phyloP scores from a whole-genome alignment of 495 filamentous ascomycete species.

The Aspergillus coremiiformis region DNA sequence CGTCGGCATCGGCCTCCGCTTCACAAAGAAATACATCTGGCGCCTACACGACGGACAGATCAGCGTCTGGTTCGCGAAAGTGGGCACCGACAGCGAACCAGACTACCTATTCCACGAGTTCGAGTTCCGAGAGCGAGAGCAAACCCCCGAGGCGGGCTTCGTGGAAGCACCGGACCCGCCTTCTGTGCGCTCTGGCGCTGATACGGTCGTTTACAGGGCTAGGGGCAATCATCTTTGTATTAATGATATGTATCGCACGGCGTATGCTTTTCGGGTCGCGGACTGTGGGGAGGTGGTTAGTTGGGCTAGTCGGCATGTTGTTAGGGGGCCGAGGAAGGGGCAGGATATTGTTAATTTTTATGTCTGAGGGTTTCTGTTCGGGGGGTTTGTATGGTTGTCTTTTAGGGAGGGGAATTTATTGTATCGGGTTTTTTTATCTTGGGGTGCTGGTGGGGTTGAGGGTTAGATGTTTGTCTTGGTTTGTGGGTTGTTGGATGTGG shows the following conservation, averaged over 20 bases:
- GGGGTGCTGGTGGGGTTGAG: too few species aligned
- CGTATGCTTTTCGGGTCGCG: conserved; percentile 38
- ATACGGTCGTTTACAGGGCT: conserved; percentile 28
- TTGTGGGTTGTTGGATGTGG: too few species aligned
- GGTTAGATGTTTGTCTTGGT: too few species aligned
- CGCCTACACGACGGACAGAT: conserved; percentile 27
- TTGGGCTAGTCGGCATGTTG: conserved; percentile 43
- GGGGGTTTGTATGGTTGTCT: background rate
- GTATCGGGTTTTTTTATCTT: too few species aligned
- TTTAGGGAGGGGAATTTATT: too few species aligned
- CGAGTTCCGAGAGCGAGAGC: conserved; percentile 18
- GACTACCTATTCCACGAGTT: conserved; percentile 44
- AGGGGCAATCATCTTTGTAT: conserved; percentile 41
- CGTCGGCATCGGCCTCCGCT: conserved; percentile 26
- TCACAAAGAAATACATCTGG: conserved; percentile 45
- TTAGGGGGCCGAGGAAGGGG: conserved; percentile 41
- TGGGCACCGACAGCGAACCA: conserved; percentile 28
- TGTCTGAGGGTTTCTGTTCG: background rate
- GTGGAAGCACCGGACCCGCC: conserved; percentile 27
- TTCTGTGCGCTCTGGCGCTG: background rate
- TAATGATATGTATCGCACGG: conserved; percentile 45
- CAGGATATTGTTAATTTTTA: conserved; percentile 43
- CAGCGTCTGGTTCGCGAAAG: conserved; percentile 44
- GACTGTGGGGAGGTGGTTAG: conserved; percentile 34
- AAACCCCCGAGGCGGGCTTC: conserved; percentile 10